A percentile compares a stretch with the other conserved stretches of the same genome.
Conservation (phyloP, 768 basidiomycete genomes). For the Termitomyces sp. region DNA sequence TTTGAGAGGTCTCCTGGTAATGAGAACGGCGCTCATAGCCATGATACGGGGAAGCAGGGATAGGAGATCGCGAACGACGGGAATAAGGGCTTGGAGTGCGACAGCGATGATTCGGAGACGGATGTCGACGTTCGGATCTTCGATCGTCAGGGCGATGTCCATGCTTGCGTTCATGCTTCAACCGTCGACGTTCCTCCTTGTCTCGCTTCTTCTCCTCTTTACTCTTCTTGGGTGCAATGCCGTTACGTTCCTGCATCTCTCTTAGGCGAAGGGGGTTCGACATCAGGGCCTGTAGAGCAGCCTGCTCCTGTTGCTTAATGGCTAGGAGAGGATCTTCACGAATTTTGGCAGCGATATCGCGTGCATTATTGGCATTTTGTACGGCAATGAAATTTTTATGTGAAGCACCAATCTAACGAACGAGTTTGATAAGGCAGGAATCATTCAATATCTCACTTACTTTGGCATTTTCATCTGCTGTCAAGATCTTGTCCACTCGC, state of each 20-base stretch:
- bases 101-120: conserved; percentile 31
- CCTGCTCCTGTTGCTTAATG: conserved; percentile 97
- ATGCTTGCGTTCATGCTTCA: conserved; percentile 34
- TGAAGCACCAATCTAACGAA: conserved; percentile 65
- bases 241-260: conserved; percentile 75
- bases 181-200: conserved; percentile 39
- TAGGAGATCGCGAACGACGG: conserved; percentile 39
- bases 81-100: conserved; percentile 40
- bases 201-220: conserved; percentile 57
- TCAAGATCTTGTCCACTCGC: conserved; percentile 93
- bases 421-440: conserved; percentile 6
- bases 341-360: conserved; percentile 90
- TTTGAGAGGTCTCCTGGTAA: conserved; percentile 22
- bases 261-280: conserved; percentile 81
- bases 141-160: conserved; percentile 16
- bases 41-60: conserved; percentile 18
- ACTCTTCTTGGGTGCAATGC: conserved; percentile 77
- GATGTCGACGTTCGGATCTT: conserved; percentile 13
- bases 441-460: conserved; percentile 27
- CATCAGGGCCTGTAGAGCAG: conserved; percentile 81
- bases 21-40: conserved; percentile 19
- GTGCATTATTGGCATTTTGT: conserved; percentile 86
- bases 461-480: conserved; percentile 89
- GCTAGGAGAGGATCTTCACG: conserved; percentile 96
- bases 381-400: conserved; percentile 93